phyloP scores from a whole-genome alignment of 306 rosid genomes.

The Gillenia trifoliata region DNA sequence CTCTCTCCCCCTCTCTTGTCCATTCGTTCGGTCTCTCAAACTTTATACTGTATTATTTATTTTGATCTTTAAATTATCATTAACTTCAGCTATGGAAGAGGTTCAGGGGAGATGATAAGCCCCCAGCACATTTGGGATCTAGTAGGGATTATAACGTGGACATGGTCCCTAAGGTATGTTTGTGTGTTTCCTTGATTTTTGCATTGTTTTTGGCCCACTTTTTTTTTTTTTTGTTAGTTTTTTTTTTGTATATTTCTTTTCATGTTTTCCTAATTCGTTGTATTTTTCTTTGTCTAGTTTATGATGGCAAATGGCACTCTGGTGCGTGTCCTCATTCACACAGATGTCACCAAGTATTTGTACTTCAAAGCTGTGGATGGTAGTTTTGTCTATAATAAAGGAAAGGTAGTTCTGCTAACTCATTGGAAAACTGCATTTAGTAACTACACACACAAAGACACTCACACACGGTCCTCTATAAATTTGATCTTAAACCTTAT shows the following conservation, averaged over 20 bases:
- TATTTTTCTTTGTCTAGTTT: conserved; percentile 41
- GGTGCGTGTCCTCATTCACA: conserved; percentile 93
- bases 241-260: neutral
- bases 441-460: neutral
- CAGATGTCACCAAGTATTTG: conserved; percentile 94
- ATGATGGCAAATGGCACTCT: conserved; percentile 98
- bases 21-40: neutral
- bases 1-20: neutral
- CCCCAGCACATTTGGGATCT: conserved; percentile 83
- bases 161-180: conserved; percentile 84
- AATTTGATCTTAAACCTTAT: conserved; percentile 6
- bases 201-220: neutral
- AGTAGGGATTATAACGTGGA: conserved; percentile 95
- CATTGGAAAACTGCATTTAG: neutral
- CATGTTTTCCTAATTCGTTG: neutral
- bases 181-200: neutral
- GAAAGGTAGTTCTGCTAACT: conserved; percentile 42
- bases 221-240: neutral
- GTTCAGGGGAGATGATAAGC: conserved; percentile 81
- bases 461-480: neutral
- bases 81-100: conserved; percentile 83
- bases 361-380: conserved; percentile 92
- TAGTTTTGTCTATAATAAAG: conserved; percentile 62
- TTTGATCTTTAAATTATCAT: neutral
- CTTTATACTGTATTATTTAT: neutral